Percentiles rank a stretch among this genome's conserved stretches.
phyloP scores from a whole-genome alignment of 202 grass and related monocot species.

The Tripidium arundinaceum region DNA sequence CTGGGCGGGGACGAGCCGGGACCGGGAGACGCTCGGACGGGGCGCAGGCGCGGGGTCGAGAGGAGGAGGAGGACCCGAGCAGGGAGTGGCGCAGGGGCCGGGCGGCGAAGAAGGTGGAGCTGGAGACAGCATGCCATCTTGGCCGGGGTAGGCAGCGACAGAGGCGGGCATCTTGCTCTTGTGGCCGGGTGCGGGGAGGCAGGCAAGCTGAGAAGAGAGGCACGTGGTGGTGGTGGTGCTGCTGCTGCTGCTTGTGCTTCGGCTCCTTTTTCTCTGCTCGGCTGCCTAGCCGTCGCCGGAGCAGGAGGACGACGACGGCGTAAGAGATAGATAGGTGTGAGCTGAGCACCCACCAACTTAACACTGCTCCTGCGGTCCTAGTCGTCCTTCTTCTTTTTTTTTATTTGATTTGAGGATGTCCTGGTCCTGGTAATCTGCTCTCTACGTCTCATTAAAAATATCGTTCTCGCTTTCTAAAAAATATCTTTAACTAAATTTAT shows the following conservation, averaged over 20 bases:
- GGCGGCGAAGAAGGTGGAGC: conserved; percentile 37
- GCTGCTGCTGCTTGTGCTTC: too few relatives aligned
- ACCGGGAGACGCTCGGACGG: conserved; percentile 19
- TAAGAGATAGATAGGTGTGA: neutral
- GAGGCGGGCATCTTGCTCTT: neutral
- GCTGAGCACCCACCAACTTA: neutral
- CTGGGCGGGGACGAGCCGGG: conserved; percentile 18
- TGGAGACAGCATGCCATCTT: conserved; percentile 26
- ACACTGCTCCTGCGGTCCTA: too few relatives aligned
- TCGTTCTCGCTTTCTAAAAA: too few relatives aligned
- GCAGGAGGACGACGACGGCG: neutral
- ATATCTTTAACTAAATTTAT: too few relatives aligned
- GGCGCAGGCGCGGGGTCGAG: conserved; percentile 9
- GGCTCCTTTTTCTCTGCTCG: neutral
- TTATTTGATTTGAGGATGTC: too few relatives aligned
- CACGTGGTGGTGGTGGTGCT: neutral
- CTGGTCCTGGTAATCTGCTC: too few relatives aligned
- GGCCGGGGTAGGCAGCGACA: neutral
- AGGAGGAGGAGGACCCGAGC: neutral
- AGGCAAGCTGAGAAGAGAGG: neutral
- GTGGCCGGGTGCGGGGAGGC: neutral
- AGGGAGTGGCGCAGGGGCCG: neutral
- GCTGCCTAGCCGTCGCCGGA: neutral
- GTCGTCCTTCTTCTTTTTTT: too few relatives aligned
- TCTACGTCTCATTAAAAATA: too few relatives aligned